Evolutionary conservation across 805 yeast genomes (phyloP).

Genomic region (Teunomyces atbi): DNA sequence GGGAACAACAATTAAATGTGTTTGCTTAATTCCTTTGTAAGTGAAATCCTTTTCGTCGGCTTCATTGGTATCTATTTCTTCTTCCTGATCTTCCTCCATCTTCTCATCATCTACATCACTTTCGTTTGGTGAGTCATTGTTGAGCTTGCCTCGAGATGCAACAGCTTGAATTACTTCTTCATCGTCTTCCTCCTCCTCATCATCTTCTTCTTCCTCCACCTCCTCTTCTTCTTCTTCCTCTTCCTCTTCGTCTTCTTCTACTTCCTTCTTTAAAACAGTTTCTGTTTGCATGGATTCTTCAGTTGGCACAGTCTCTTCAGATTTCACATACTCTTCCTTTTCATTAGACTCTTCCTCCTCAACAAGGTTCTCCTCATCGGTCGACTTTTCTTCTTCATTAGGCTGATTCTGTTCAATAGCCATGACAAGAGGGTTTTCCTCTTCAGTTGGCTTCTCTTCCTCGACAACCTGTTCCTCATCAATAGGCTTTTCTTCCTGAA

Average conservation of each 20-base stretch:
- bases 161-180: neutral
- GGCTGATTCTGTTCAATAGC: conserved; percentile 4
- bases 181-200: neutral
- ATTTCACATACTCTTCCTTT: conserved; percentile 2
- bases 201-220: conserved; percentile 1
- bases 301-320: neutral
- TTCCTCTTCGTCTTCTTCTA: neutral
- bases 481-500: neutral
- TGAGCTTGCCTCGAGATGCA: neutral
- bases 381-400: neutral
- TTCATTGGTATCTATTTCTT: conserved; percentile 4
- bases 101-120: conserved; percentile 2
- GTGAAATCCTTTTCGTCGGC: neutral
- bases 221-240: neutral
- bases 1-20: conserved; percentile 83
- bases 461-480: conserved; percentile 4
- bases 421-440: neutral
- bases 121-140: neutral
- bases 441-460: neutral
- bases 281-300: conserved; percentile 2
- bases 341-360: neutral
- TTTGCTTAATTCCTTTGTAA: conserved; percentile 44
- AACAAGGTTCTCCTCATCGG: neutral
- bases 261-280: neutral
- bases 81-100: conserved; percentile 1